Percentiles rank a stretch among this genome's conserved stretches.
Conservation (phyloP, 2,329 filamentous ascomycete genomes). For the Nigrograna mackinnonii region DNA sequence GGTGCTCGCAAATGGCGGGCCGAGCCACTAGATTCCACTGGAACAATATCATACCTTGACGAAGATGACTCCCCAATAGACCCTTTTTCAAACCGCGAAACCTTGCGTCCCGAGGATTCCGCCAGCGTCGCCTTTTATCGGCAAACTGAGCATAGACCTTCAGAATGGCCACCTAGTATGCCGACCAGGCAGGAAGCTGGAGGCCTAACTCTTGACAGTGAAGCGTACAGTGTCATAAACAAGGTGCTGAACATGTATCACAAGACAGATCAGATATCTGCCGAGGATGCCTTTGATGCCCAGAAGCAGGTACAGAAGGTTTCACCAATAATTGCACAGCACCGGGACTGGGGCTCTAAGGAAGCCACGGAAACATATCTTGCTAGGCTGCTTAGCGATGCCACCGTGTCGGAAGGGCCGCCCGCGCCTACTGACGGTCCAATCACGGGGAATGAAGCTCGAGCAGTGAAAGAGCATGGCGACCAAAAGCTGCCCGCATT, state of each 20-base stretch:
- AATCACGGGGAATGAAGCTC: neutral
- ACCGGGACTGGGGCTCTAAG: constrained; percentile 58
- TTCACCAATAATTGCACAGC: constrained; percentile 57
- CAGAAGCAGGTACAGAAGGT: constrained; percentile 47
- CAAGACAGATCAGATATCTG: constrained; percentile 37
- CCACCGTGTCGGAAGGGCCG: constrained; percentile 30
- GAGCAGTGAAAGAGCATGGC: neutral
- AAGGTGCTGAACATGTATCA: constrained; percentile 46
- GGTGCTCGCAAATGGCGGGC: constrained; percentile 20
- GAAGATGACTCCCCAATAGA: constrained; percentile 36
- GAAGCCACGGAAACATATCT: constrained; percentile 60
- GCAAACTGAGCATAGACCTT: constrained; percentile 14
- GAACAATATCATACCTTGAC: constrained; percentile 28
- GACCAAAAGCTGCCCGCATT: constrained; percentile 17
- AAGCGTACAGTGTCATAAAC: constrained; percentile 49
- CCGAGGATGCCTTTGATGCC: constrained; percentile 43
- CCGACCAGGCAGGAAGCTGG: constrained; percentile 20
- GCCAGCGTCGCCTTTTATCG: constrained; percentile 34
- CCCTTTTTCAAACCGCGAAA: constrained; percentile 33
- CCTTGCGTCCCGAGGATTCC: constrained; percentile 41
- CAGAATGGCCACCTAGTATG: constrained; percentile 27
- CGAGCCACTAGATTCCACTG: constrained; percentile 19
- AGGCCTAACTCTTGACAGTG: constrained; percentile 40
- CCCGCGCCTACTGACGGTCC: neutral
- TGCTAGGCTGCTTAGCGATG: constrained; percentile 48